Percentiles rank a stretch among this genome's conserved stretches.
Evolutionary conservation across 495 filamentous ascomycete genomes (phyloP).

Genomic region (Talaromyces borbonicus): DNA sequence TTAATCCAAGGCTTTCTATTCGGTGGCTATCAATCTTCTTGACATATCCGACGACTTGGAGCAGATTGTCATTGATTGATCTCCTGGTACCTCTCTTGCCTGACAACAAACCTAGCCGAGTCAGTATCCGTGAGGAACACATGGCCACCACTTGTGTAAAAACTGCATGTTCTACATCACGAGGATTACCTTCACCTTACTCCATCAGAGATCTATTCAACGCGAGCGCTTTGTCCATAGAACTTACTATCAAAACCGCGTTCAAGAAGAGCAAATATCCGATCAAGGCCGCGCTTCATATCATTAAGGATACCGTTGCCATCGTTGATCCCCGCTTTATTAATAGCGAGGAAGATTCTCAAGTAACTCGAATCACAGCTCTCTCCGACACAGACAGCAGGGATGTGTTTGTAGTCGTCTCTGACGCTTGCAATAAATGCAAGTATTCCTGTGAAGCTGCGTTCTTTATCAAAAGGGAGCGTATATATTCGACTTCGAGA

Average conservation of each 20-base stretch:
- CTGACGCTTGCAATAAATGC: constrained; percentile 17
- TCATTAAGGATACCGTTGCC: constrained; percentile 9
- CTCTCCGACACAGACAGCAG: constrained; percentile 25
- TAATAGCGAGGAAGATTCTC: constrained; percentile 17
- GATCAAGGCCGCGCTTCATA: constrained; percentile 16
- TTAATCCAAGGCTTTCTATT: constrained; percentile 8
- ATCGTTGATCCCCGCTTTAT: constrained; percentile 13
- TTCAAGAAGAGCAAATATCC: constrained; percentile 16
- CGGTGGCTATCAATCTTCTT: constrained; percentile 9
- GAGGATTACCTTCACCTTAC: not conserved
- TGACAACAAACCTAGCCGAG: constrained; percentile 18
- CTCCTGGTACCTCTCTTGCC: constrained; percentile 13
- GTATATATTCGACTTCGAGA: constrained; percentile 1
- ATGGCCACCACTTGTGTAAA: constrained; percentile 17
- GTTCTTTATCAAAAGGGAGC: constrained; percentile 9
- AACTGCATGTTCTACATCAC: constrained; percentile 11
- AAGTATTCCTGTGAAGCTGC: constrained; percentile 12
- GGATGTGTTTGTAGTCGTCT: constrained; percentile 14
- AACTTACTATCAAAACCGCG: constrained; percentile 16
- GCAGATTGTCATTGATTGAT: constrained; percentile 10
- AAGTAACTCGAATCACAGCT: constrained; percentile 9
- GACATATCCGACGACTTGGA: constrained; percentile 11
- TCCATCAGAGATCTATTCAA: not conserved
- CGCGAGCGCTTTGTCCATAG: no score
- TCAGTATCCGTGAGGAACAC: constrained; percentile 18